Evolutionary conservation across 257 asterid species (phyloP).

Genomic region (Capsicum chinense): DNA sequence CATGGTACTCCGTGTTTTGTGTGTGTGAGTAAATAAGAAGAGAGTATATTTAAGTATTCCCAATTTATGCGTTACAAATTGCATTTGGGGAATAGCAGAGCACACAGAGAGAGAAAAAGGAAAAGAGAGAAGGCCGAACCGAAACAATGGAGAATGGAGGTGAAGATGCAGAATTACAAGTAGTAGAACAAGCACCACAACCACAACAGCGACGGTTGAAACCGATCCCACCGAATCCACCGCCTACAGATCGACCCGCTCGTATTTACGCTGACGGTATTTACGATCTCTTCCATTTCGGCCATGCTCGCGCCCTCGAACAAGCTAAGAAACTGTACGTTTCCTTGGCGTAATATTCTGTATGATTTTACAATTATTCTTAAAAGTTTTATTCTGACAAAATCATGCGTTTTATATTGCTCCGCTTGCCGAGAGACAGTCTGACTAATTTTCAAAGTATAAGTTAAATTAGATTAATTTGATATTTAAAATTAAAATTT

Average conservation of each 20-base stretch:
- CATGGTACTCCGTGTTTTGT: background rate
- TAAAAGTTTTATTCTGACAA: no score
- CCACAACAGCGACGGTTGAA: constrained; percentile 21
- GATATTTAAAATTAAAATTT: no score
- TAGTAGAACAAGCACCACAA: background rate
- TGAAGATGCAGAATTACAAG: constrained; percentile 6
- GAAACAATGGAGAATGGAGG: constrained; percentile 29
- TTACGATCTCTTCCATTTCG: constrained; percentile 98
- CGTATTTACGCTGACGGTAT: constrained; percentile 98
- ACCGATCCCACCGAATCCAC: constrained; percentile 36
- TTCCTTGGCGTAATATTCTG: background rate
- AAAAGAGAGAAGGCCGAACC: background rate
- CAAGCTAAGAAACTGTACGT: constrained; percentile 82
- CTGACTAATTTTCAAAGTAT: no score
- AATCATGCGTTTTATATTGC: no score
- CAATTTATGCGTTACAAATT: background rate
- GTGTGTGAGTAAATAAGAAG: background rate
- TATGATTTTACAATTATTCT: background rate
- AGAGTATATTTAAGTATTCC: background rate
- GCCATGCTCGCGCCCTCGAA: constrained; percentile 98
- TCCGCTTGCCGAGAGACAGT: no score
- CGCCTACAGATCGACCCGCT: constrained; percentile 71
- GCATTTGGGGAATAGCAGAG: background rate
- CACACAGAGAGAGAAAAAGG: background rate
- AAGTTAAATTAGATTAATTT: no score